These are phyloP conservation scores for Globisporangium rhizosaccharum DNA, from an alignment of 352 stramenopile species.

Conservation along the genomic window DNA sequence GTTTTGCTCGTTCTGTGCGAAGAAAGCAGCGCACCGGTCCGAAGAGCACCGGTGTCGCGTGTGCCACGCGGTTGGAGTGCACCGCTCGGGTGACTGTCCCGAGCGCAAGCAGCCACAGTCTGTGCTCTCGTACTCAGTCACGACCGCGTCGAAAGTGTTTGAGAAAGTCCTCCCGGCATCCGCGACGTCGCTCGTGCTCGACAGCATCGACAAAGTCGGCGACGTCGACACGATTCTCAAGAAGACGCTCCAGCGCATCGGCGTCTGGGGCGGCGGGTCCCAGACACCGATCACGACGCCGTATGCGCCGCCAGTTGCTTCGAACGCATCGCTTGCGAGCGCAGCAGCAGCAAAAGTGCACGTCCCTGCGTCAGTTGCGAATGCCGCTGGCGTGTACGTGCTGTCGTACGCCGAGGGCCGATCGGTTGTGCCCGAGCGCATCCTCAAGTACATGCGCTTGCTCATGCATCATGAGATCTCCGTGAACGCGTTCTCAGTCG, in stretches of 20 bases:
- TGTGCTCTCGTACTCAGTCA: conserved; percentile 62
- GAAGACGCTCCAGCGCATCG: conserved; percentile 61
- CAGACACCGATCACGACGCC: conserved; percentile 81
- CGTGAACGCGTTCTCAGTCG: conserved; percentile 80
- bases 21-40: conserved; percentile 44
- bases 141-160: conserved; percentile 58
- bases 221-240: conserved; percentile 69
- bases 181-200: conserved; percentile 40
- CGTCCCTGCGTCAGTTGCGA: conserved; percentile 12
- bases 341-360: conserved; percentile 8
- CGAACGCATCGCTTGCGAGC: not conserved
- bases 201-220: conserved; percentile 68
- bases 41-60: conserved; percentile 58
- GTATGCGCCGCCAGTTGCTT: conserved; percentile 25
- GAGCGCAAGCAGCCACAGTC: conserved; percentile 26
- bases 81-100: conserved; percentile 58
- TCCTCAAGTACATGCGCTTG: conserved; percentile 84
- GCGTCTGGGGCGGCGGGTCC: conserved; percentile 75
- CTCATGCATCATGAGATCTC: conserved; percentile 83
- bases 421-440: conserved; percentile 66
- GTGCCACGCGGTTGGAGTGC: conserved; percentile 42
- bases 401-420: conserved; percentile 71
- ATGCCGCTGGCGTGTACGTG: conserved; percentile 54
- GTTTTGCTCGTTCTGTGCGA: conserved; percentile 61
- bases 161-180: conserved; percentile 52